Base-by-base conservation (phyloP, 768 basidiomycete genomes). In the Russula olivacea region DNA sequence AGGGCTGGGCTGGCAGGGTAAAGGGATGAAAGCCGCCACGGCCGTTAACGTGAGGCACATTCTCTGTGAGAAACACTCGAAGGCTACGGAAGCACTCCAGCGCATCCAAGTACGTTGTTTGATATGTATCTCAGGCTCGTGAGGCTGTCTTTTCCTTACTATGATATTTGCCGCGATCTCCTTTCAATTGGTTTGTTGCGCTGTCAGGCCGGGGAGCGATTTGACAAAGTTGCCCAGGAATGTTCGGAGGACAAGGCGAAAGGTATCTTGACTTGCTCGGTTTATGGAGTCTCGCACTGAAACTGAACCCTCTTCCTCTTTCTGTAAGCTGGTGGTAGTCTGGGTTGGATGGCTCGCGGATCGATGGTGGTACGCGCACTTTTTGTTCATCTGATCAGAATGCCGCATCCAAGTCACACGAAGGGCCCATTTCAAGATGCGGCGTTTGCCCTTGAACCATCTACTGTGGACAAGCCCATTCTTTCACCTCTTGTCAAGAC, bases 241-340 rank as follows among this genome's bases (percentile, higher is more conserved):
- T 93, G 90, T 68, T 93, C 92, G 1, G 91, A 92, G 73, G 91
- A 93, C 75, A 93, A 93, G 71, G 91, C 91, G 7, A 93, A 92
- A 80, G 82, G 91, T 88, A 60, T 23, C 71, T 36, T 9, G 38
- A 50, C 28, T 61, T 17, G 4, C 51, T 8, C 45, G 6, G 6
- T 40, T 12, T 40, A 10, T 25, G 2, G 4, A 17, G 10, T 19
- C 28, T 59, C 48, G 10, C 32, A 61, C 10, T 34, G 55, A 56
- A 51, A 36, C 12, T 36, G 36, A 12, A 40, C 47, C 48, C n/a
- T n/a, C n/a, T n/a, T n/a, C n/a, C n/a, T 53, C 11, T 47, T 62
- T 15, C 38, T n/a, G 36, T 34, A 92, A 93, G 91, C 85, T 71
- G 91, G 91, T 36, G 91, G 91, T 36, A 89, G 87, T 70, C 78